Conservation (phyloP, 305 asterid genomes). For the Solanum hybrid region DNA sequence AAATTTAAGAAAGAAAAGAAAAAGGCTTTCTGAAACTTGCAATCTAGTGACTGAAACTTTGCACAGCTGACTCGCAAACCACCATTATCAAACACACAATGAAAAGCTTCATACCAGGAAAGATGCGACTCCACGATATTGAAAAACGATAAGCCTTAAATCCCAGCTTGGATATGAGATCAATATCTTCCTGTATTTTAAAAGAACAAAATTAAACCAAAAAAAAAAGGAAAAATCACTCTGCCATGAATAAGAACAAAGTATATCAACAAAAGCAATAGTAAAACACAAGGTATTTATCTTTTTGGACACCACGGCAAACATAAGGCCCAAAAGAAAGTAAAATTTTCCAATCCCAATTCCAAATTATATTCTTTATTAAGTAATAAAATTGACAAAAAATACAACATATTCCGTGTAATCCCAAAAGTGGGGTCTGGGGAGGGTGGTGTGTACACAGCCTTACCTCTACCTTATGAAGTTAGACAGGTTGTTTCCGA, state of each 20-base stretch:
- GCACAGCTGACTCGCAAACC: neutral
- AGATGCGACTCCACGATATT: conserved; percentile 50
- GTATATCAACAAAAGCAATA: neutral
- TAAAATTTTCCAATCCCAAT: neutral
- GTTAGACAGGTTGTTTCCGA: neutral
- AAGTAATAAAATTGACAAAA: neutral
- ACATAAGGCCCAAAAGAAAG: neutral
- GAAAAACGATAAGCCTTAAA: conserved; percentile 49
- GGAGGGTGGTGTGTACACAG: neutral
- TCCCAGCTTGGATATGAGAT: conserved; percentile 42
- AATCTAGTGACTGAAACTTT: neutral
- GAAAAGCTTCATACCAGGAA: conserved; percentile 25
- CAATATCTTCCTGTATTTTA: conserved; percentile 46
- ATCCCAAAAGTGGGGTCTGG: neutral
- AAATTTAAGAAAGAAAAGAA: neutral
- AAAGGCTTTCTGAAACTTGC: neutral
- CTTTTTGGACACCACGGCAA: neutral
- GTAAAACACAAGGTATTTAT: neutral
- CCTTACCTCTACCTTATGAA: neutral
- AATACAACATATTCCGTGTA: neutral
- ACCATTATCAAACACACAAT: neutral
- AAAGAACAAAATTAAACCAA: neutral
- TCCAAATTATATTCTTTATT: neutral
- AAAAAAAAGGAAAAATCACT: neutral
- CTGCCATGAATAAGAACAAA: neutral